A percentile compares a stretch with the other conserved stretches of the same genome.
Conservation (phyloP, 148 eudicot genomes). For the Persicaria tinctoria region DNA sequence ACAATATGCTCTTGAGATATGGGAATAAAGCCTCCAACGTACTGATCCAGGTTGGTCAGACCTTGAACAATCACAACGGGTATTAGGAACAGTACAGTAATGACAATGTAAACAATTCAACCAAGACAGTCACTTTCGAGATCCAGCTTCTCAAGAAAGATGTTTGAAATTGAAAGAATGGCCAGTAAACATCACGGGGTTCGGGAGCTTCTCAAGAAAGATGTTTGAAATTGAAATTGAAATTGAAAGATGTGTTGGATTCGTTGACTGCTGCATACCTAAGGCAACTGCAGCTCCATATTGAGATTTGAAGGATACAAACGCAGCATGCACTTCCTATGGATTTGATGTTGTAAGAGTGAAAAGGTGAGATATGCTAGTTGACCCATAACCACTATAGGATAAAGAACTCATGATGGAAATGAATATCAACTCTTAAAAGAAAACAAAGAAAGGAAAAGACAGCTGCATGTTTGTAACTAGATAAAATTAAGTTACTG, state of each 20-base stretch:
- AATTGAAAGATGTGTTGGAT: conserved; percentile 77
- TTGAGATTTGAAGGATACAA: conserved; percentile 79
- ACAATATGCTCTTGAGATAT: conserved; percentile 48
- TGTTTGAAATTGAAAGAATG: conserved; percentile 55
- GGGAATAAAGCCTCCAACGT: conserved; percentile 56
- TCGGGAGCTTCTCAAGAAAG: conserved; percentile 75
- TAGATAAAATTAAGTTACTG: neutral
- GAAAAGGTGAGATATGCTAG: conserved; percentile 12
- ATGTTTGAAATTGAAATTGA: conserved; percentile 48
- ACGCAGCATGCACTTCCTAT: conserved; percentile 88
- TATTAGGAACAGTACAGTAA: conserved; percentile 59
- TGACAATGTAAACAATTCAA: conserved; percentile 30
- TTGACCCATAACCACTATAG: conserved; percentile 10
- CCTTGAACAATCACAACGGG: conserved; percentile 82
- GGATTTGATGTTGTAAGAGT: conserved; percentile 2
- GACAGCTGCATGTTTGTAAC: neutral
- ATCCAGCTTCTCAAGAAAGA: conserved; percentile 71
- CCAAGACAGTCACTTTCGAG: conserved; percentile 41
- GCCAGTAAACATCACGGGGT: conserved; percentile 84
- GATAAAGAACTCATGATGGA: neutral
- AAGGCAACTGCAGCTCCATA: conserved; percentile 63
- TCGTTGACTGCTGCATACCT: conserved; percentile 60
- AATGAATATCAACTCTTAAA: no score
- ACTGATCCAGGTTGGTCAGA: conserved; percentile 69
- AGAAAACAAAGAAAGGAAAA: neutral